These are phyloP conservation scores for Penicillium tannophilum DNA, from an alignment of 495 filamentous ascomycete genomes.

Conservation along the genomic window DNA sequence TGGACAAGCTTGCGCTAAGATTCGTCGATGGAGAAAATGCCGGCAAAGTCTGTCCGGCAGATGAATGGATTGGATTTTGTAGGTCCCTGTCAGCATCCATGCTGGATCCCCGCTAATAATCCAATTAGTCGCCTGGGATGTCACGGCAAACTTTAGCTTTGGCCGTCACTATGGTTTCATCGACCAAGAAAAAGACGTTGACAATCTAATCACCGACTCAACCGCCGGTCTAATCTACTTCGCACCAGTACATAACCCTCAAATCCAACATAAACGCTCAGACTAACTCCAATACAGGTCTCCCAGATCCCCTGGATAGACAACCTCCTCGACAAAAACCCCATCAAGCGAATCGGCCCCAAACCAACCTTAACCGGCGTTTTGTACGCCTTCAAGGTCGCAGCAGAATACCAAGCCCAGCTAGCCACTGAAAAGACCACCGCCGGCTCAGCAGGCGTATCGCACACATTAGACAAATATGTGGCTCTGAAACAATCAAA, in stretches of 20 bases:
- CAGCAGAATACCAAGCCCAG: conserved; percentile 25
- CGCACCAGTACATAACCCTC: conserved; percentile 19
- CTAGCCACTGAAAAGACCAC: conserved; percentile 14
- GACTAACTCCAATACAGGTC: conserved; percentile 18
- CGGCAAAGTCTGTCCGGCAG: conserved; percentile 31
- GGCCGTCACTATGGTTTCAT: conserved; percentile 43
- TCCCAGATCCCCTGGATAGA: conserved; percentile 53
- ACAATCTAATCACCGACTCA: conserved; percentile 31
- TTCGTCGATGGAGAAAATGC: conserved; percentile 25
- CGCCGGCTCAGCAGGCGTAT: conserved; percentile 17
- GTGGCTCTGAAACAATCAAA: conserved; percentile 23
- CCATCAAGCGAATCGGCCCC: conserved; percentile 33
- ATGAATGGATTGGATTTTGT: conserved; percentile 49
- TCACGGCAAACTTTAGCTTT: conserved; percentile 45
- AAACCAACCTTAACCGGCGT: conserved; percentile 28
- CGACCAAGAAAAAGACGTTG: conserved; percentile 40
- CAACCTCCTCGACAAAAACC: conserved; percentile 50
- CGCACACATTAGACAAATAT: conserved; percentile 29
- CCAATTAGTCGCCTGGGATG: conserved; percentile 52
- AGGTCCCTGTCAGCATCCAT: too few species aligned
- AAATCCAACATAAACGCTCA: background rate
- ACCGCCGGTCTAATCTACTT: conserved; percentile 23
- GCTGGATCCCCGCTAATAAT: too few species aligned
- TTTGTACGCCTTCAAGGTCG: conserved; percentile 27
- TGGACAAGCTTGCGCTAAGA: conserved; percentile 22